phyloP scores from a whole-genome alignment of 2,329 filamentous ascomycete genomes.

The Cladosporium cucumerinum region DNA sequence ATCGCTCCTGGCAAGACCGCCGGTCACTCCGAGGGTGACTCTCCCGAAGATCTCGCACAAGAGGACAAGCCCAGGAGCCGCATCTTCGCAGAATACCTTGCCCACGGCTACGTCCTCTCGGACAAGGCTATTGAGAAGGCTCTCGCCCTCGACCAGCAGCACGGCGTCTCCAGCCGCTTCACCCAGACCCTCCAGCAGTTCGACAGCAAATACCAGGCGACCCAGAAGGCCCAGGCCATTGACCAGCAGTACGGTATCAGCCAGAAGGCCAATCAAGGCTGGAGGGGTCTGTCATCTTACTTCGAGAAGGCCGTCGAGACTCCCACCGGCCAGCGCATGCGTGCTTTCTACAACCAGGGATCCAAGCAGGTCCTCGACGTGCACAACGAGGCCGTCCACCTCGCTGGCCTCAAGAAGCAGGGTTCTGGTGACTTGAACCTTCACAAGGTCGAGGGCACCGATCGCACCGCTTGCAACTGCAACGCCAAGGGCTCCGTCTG shows the following conservation, averaged over 20 bases:
- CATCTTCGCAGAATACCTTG: conserved; percentile 93
- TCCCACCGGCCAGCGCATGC: conserved; percentile 82
- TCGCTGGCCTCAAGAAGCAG: conserved; percentile 75
- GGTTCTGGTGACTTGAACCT: conserved; percentile 49
- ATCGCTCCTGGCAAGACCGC: conserved; percentile 58
- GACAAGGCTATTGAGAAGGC: conserved; percentile 75
- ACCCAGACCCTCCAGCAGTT: conserved; percentile 70
- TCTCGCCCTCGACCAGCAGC: conserved; percentile 83
- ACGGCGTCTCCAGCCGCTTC: conserved; percentile 81
- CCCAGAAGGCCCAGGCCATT: conserved; percentile 77
- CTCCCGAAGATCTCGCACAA: conserved; percentile 73
- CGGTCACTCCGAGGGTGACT: conserved; percentile 51
- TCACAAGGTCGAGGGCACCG: conserved; percentile 34
- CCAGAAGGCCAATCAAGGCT: conserved; percentile 65
- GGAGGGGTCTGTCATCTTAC: conserved; percentile 74
- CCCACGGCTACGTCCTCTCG: conserved; percentile 84
- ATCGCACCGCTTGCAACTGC: conserved; percentile 41
- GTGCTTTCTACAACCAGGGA: conserved; percentile 79
- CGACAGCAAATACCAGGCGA: conserved; percentile 82
- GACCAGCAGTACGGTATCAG: conserved; percentile 83
- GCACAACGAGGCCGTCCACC: conserved; percentile 80
- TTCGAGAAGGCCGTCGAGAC: conserved; percentile 90
- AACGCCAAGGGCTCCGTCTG: conserved; percentile 40
- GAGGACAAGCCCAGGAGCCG: conserved; percentile 95
- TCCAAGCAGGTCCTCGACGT: conserved; percentile 92